Evolutionary conservation across 805 yeast genomes (phyloP).

Genomic region (Yamadazyma sp.): DNA sequence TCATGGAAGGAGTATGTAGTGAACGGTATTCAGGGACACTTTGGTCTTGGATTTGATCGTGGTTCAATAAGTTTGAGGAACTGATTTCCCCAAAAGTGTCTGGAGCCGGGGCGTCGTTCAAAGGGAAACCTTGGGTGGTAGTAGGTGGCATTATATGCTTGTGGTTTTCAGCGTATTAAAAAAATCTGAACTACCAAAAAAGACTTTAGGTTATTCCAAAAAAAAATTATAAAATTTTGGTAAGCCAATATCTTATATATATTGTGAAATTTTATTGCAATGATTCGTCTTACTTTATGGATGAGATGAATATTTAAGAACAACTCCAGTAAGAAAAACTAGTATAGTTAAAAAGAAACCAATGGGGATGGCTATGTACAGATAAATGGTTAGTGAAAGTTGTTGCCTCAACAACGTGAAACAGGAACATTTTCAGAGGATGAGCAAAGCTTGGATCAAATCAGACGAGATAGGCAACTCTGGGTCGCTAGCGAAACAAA

Average conservation of each 20-base stretch:
- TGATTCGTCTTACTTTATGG: no score
- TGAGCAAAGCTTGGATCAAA: slow-evolving; percentile 4
- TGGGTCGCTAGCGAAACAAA: not conserved
- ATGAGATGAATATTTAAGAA: no score
- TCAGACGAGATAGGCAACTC: slow-evolving; percentile 6
- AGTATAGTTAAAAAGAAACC: not conserved
- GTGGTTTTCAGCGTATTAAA: no score
- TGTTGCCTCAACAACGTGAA: not conserved
- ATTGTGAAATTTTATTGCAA: no score
- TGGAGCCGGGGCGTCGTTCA: not conserved
- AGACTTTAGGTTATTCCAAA: no score
- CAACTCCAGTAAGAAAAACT: no score
- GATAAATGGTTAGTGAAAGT: not conserved
- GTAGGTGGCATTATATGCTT: slow-evolving; percentile 4
- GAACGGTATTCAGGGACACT: not conserved
- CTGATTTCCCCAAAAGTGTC: not conserved
- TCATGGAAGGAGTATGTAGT: not conserved
- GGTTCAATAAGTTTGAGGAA: not conserved
- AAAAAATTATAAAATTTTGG: no score
- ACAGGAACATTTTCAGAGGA: not conserved
- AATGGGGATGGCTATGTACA: slow-evolving; percentile 1
- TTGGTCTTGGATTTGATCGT: not conserved
- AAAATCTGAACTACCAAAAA: no score
- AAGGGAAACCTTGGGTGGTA: slow-evolving; percentile 1
- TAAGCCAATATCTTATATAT: no score